Evolutionary conservation across 768 basidiomycete genomes (phyloP), one percentile per base, ranked within the genome.

Genomic region (Auricularia sp.): DNA sequence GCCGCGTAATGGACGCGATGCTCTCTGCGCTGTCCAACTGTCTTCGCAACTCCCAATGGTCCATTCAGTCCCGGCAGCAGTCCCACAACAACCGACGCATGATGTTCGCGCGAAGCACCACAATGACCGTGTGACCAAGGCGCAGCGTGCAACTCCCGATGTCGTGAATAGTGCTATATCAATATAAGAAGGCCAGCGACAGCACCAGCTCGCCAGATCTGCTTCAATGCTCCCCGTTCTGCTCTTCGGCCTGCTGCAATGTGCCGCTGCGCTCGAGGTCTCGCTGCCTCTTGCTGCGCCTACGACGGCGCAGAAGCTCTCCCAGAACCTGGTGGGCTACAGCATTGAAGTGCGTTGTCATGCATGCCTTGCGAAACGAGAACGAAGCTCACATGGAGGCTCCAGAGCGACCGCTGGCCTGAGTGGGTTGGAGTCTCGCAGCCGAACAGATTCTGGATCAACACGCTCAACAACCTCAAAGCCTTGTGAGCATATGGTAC

Each of bases 361-460:
- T 29, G 29, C 29, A 29, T 29, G 29, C 29, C 2, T 29, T 29
- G 29, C 29, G n/a, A 54, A 18, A 8, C 29, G 7, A 8, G 18
- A 3, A 8, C 7, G 8, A 29, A 8, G 53, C n/a, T 10, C 29
- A 12, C 11, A n/a, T 54, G 8, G 11, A 12, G 53, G 6, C 53
- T 11, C 10, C 29, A 54, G 53, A 83, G 86, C 72, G 87, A 89
- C 67, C 77, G 84, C 36, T 88, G 86, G 86, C 75, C 78, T 10
- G 87, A 87, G 66, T 90, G 87, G 87, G 74, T 74, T 11, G 87
- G 88, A 1, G 77, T 77, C 10, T 65, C 68, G 5, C 73, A 78
- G 2, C 76, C 75, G 39, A 88, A 89, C 68, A 64, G 79, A 18
- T 88, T 87, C 73, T 82, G 85, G 66, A 79, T 77, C 75, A 87